Conservation (phyloP, 129 eudicot genomes). For the Escallonia herrerae region DNA sequence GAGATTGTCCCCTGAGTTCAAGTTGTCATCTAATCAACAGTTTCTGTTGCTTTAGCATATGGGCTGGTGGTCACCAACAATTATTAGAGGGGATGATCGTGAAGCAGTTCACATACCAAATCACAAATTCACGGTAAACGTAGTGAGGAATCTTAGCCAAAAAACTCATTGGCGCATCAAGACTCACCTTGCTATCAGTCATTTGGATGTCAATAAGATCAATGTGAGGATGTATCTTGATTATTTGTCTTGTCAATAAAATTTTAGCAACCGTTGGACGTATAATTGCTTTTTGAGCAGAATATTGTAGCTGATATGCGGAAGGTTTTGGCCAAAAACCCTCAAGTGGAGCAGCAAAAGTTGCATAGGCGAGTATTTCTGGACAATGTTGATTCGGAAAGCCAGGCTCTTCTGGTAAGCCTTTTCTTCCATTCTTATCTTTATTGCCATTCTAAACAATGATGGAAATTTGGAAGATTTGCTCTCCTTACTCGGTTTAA, state of each 20-base stretch:
- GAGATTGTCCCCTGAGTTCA: not conserved
- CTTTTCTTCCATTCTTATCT: not conserved
- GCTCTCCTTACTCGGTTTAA: not conserved
- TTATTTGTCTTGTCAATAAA: not conserved
- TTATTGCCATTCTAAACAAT: not conserved
- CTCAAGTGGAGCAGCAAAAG: slow-evolving; percentile 77
- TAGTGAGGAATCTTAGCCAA: slow-evolving; percentile 79
- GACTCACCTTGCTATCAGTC: slow-evolving; percentile 82
- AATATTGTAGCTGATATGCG: slow-evolving; percentile 86
- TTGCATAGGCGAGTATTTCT: slow-evolving; percentile 73
- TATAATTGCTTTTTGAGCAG: slow-evolving; percentile 28
- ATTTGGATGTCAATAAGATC: slow-evolving; percentile 71
- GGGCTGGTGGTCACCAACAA: slow-evolving; percentile 94
- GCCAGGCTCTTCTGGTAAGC: slow-evolving; percentile 66
- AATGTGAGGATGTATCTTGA: slow-evolving; percentile 30
- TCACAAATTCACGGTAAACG: slow-evolving; percentile 65
- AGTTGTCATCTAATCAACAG: not conserved
- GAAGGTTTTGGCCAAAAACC: slow-evolving; percentile 82
- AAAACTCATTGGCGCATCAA: slow-evolving; percentile 88
- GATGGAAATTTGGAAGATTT: slow-evolving; percentile 3
- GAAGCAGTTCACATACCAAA: slow-evolving; percentile 85
- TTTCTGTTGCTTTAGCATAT: slow-evolving; percentile 51
- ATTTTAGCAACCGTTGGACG: not conserved
- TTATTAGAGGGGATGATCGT: slow-evolving; percentile 87
- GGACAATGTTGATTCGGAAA: slow-evolving; percentile 64